A percentile compares a stretch with the other conserved stretches of the same genome.
Evolutionary conservation across 768 basidiomycete species (phyloP).

Genomic region (Bullera alba): DNA sequence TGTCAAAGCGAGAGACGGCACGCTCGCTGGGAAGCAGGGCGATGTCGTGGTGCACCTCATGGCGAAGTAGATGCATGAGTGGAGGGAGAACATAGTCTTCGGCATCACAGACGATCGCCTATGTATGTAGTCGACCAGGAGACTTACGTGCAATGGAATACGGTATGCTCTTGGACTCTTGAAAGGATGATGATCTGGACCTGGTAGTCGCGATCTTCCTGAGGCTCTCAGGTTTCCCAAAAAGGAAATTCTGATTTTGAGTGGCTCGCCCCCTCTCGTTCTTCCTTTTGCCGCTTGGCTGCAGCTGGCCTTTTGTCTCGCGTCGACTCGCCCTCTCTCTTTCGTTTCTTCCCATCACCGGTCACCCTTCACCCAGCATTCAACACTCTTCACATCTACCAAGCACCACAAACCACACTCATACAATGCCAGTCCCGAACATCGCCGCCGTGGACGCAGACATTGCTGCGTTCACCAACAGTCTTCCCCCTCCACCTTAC

Average conservation of each 20-base stretch:
- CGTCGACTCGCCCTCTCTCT: neutral
- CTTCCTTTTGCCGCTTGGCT: neutral
- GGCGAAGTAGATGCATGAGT: constrained; percentile 12
- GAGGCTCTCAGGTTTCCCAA: no score
- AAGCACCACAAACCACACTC: constrained; percentile 6
- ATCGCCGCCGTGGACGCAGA: constrained; percentile 8
- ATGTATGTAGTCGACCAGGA: no score
- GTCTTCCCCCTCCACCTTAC: constrained; percentile 32
- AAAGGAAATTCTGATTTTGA: no score
- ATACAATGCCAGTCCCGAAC: neutral
- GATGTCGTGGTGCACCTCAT: constrained; percentile 37
- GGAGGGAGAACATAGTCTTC: no score
- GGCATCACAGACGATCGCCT: no score
- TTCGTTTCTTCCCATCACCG: neutral
- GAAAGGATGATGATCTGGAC: no score
- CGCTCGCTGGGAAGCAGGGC: constrained; percentile 21
- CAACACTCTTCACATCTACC: neutral
- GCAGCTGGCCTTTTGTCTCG: neutral
- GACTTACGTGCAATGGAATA: no score
- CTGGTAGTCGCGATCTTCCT: no score
- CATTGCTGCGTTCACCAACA: constrained; percentile 21
- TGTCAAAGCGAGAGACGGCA: constrained; percentile 19
- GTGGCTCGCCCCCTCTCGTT: neutral
- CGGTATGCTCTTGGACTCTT: no score
- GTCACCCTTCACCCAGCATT: neutral